phyloP scores from a whole-genome alignment of 2,329 filamentous ascomycete genomes.

The Phyllosticta capitalensis region DNA sequence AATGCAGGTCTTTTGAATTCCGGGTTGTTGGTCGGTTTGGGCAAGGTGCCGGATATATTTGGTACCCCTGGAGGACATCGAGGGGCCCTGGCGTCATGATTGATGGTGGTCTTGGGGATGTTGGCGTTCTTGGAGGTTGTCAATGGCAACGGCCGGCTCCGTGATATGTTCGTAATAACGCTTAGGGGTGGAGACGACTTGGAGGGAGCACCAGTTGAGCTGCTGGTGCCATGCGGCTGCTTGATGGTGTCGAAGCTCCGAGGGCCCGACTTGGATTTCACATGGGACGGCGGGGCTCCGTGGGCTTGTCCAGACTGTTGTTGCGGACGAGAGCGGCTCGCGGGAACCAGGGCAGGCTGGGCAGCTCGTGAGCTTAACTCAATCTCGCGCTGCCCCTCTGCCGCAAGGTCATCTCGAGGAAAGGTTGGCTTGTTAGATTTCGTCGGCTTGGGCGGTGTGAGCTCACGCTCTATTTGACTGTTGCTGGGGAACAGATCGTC shows the following conservation, averaged over 20 bases:
- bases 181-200: neutral
- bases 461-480: neutral
- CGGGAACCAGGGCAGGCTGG: neutral
- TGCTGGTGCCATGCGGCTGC: neutral
- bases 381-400: neutral
- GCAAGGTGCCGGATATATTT: neutral
- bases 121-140: neutral
- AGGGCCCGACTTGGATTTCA: neutral
- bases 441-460: neutral
- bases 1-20: neutral
- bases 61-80: neutral
- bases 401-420: neutral
- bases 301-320: neutral
- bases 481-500: neutral
- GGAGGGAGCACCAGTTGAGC: neutral
- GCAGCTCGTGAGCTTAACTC: neutral
- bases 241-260: neutral
- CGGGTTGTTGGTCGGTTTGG: neutral
- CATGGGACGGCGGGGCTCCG: neutral
- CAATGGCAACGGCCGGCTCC: neutral
- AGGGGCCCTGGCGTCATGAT: neutral
- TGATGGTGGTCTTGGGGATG: neutral
- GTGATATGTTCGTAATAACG: neutral
- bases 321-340: neutral
- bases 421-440: neutral